Evolutionary conservation across 208 protist species (phyloP), one percentile per base, ranked within the genome.

Genomic region (Tritrichomonas foetus): DNA sequence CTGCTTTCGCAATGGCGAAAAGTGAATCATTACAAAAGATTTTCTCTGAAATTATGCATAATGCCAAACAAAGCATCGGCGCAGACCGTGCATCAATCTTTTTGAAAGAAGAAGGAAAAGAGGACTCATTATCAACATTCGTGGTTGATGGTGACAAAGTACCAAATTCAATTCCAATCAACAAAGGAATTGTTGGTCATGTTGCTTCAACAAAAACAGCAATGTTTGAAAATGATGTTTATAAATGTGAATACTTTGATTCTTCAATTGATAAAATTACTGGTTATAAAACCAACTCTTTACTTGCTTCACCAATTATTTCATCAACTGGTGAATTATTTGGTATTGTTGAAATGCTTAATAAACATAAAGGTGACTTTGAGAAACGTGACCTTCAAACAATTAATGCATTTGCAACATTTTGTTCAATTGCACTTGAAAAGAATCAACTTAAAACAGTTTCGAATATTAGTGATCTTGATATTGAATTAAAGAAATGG

Each of bases 201-300:
- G 30, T 30, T 39, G 78, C 30, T n/a, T 33, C 33, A 44, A 89
- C 78, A 33, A 49, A 27, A 61, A 39, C 5, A 27, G 25, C 78
- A 13, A n/a, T 89, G 13, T 36, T 89, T 8, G 47, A 57, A 2
- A 89, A 89, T 57, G 78, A 89, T 57, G 78, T 47, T 20, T 89
- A 89, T 89, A 25, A 89, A 20, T 25, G 57, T 89, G n/a, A 25
- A 36, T 20, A 36, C 11, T 89, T 89, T 89, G 57, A 89, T 47
- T 33, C 33, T 20, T 27, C 39, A 20, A 89, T 89, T 57, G 78
- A 89, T 39, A 44, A 53, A 16, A 44, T 33, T 9, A 89, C 78
- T n/a, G 78, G 78, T 16, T 89, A 89, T 30, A 89, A 89, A 36
- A 89, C 78, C 2, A 44, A 89, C 9, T 89, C 78, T 39, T 33